Evolutionary conservation across 2,329 filamentous ascomycete genomes (phyloP), one percentile per base, ranked within the genome.

Genomic region (Fusarium zealandicum): DNA sequence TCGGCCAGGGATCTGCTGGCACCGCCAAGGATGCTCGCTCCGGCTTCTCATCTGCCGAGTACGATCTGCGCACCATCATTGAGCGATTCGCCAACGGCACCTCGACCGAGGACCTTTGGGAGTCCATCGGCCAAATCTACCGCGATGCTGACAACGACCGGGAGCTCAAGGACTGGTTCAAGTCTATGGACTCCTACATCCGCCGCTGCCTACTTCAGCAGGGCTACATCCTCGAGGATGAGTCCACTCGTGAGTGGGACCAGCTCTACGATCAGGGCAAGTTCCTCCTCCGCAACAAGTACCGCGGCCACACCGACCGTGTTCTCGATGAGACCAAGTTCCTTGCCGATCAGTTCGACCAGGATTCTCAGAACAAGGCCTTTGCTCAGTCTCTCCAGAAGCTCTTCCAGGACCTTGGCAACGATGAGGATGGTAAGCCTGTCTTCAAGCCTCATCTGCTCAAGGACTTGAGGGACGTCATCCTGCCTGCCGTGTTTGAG

Each of bases 61-160:
- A 83, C 75, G 88, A 96, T 70, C 81, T 75, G 77, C 80, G 90
- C 85, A 91, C 86, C 8, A 80, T 99, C 16, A 87, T 99, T 64
- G 95, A 98, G 80, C 90, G 95, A 40, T 98, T 97, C 67, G 95
- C 95, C 71, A 98, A 99, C 74, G 88, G 88, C 69, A 98, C 95
- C 8, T 97, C 93, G 0, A 86, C 87, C 28, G 89, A 96, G 60
- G 91, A 96, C 63, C 79, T 98, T 4, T 92, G 95, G 77, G 87
- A 90, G 14, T 86, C 92, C 1, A 88, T 99, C 73, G 88, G 92
- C 64, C 83, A 86, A 60, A 88, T 99, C 65, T 98, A 98, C 78
- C 79, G 80, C 42, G 91, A 96, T 72, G 92, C 95, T 5, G 91
- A 98, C 60, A 82, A 82, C 16, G 95, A 99, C 63, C 85, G 88